phyloP scores from a whole-genome alignment of 2,329 filamentous ascomycete species.

The Didymellaceae sp. region DNA sequence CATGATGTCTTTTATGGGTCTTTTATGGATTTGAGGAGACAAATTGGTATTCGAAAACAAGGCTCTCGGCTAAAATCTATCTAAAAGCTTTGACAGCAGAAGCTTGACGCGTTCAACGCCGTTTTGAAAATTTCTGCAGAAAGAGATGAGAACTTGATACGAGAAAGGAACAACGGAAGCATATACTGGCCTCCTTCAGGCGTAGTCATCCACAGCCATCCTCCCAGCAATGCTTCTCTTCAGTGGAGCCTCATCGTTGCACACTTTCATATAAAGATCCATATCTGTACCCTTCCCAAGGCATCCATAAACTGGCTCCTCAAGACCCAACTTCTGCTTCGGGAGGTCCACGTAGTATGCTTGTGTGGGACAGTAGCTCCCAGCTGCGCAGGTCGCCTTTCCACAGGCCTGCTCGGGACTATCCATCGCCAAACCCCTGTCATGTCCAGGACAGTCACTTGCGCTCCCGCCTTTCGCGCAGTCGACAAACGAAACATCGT shows the following conservation, averaged over 20 bases:
- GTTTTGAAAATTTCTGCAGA: too few relatives aligned
- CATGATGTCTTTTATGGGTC: too few relatives aligned
- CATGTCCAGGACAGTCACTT: slow-evolving; percentile 30
- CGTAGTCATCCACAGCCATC: slow-evolving; percentile 1
- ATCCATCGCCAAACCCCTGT: slow-evolving; percentile 29
- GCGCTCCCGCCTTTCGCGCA: slow-evolving; percentile 32
- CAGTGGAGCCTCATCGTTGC: slow-evolving; percentile 24
- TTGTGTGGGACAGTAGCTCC: slow-evolving; percentile 34
- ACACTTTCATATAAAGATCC: slow-evolving; percentile 33
- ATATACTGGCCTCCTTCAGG: neutral
- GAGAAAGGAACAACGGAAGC: too few relatives aligned
- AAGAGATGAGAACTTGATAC: neutral
- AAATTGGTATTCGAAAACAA: too few relatives aligned
- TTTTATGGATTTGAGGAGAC: too few relatives aligned
- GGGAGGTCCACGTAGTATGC: slow-evolving; percentile 36
- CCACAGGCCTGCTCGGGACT: slow-evolving; percentile 22
- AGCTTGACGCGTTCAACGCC: too few relatives aligned
- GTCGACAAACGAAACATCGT: slow-evolving; percentile 39
- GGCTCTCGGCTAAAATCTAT: too few relatives aligned
- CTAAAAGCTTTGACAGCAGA: too few relatives aligned
- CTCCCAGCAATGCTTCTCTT: slow-evolving; percentile 36
- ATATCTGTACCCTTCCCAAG: slow-evolving; percentile 22
- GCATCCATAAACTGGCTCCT: slow-evolving; percentile 35
- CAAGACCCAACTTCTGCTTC: slow-evolving; percentile 26
- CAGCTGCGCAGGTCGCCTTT: slow-evolving; percentile 21